Evolutionary conservation across 192 early-diverging fungal genomes (phyloP).

Genomic region (Coemansia sp.): DNA sequence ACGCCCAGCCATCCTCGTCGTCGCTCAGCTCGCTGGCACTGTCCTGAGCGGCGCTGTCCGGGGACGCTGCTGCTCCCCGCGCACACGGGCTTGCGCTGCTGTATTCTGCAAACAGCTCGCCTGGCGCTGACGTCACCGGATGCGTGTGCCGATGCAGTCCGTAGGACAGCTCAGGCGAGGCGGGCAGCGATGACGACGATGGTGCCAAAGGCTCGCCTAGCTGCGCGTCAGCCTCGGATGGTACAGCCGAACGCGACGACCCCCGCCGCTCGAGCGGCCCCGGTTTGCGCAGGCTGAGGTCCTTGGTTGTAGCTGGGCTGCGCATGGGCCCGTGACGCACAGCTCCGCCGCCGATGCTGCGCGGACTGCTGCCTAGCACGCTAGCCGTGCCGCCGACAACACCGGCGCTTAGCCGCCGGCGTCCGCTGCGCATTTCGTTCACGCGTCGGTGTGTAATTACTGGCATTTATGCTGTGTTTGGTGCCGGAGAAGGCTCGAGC

Average conservation of each 20-base stretch:
- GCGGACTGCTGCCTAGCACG: not conserved
- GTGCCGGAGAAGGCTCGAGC: not conserved
- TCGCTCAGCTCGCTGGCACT: not conserved
- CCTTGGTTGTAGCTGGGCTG: constrained; percentile 16
- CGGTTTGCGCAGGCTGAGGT: constrained; percentile 13
- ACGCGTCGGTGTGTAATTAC: constrained; percentile 49
- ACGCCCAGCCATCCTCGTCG: not conserved
- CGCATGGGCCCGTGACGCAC: constrained; percentile 9
- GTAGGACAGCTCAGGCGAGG: constrained; percentile 23
- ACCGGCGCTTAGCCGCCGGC: constrained; percentile 49
- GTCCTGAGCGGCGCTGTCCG: not conserved
- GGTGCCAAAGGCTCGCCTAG: constrained; percentile 4
- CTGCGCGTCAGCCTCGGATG: not conserved
- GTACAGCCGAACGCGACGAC: constrained; percentile 13
- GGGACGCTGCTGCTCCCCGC: not conserved
- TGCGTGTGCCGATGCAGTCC: not conserved
- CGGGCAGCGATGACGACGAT: constrained; percentile 8
- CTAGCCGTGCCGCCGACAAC: constrained; percentile 13
- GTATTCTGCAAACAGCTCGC: not conserved
- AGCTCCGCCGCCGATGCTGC: not conserved
- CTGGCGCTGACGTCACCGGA: constrained; percentile 3
- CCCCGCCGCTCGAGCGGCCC: constrained; percentile 11
- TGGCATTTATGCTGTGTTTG: constrained; percentile 15
- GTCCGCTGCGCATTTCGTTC: constrained; percentile 44
- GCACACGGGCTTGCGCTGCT: not conserved